These are phyloP conservation scores for Cystoisospora suis DNA, from an alignment of 169 alveolate genomes.

Conservation along the genomic window DNA sequence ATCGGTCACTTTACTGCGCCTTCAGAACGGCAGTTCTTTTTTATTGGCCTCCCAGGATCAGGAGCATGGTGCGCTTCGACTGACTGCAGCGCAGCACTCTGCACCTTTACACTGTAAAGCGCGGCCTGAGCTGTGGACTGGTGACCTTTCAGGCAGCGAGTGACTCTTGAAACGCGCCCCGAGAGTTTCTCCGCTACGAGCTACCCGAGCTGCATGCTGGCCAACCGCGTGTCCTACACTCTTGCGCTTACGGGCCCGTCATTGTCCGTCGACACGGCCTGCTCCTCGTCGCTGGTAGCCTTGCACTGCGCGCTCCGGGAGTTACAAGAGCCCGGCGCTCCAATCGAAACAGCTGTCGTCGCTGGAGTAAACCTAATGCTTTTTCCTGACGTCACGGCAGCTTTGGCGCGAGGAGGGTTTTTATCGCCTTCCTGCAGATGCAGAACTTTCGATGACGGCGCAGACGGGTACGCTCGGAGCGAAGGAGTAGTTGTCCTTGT, in stretches of 20 bases:
- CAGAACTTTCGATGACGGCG: conserved; percentile 75
- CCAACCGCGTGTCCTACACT: conserved; percentile 76
- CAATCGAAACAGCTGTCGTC: conserved; percentile 73
- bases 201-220: conserved; percentile 68
- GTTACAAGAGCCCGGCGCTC: conserved; percentile 64
- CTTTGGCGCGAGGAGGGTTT: conserved; percentile 79
- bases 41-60: too few species aligned
- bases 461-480: conserved; percentile 81
- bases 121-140: conserved; percentile 47
- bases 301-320: conserved; percentile 72
- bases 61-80: too few species aligned
- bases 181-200: conserved; percentile 71
- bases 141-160: conserved; percentile 68
- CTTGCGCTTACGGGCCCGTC: conserved; percentile 78
- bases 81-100: too few species aligned
- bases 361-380: conserved; percentile 77
- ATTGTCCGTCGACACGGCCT: conserved; percentile 79
- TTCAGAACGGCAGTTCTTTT: too few species aligned
- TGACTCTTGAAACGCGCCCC: conserved; percentile 26
- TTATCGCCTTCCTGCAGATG: conserved; percentile 76
- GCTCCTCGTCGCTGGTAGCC: conserved; percentile 82
- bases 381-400: conserved; percentile 74
- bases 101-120: neutral
- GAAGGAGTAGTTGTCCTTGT: conserved; percentile 74
- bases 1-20: too few species aligned